Base-by-base conservation (phyloP, 176 grass and related monocot genomes). In the Triticum monococcum region DNA sequence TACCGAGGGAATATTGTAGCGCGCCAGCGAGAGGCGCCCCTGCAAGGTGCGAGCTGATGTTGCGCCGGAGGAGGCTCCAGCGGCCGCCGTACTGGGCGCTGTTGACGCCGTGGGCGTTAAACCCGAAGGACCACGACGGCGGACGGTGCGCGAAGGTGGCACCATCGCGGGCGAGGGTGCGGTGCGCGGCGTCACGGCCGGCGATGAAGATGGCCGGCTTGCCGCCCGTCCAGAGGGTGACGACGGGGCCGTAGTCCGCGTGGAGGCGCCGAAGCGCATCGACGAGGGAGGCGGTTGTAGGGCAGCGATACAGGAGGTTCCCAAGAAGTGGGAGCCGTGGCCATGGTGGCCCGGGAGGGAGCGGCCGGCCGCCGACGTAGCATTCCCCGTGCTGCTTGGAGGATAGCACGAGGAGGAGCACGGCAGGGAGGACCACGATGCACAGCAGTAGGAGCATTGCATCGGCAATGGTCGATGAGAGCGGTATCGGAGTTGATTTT, bases 11-110 rank as follows among this genome's bases (percentile, higher is more conserved):
- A 38, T 7, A 16, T 1, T 37, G 18, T 3, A 78, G 12, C 0
- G 46, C 48, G 4, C 3, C 3, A 16, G 2, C 50, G 12, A 23
- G 2, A 14, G 30, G 14, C 2, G 23, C 72, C 11, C 35, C 13
- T 4, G 64, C 64, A 17, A 88, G 63, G 72, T 48, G 46, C 3
- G 64, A 41, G 86, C 35, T 2, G 48, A 88, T 46, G 73, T 83
- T 88, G 25, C 72, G 62, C 2, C 80, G 80, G 80, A 88, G 71
- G 46, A 60, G 25, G 9, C 63, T 26, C 86, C 86, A 88, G 3
- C 64, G 50, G 35, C 8, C 3, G 50, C 72, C 86, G 62, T 88
- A 83, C 0, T 48, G 20, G 3, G 72, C 50, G 50, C 32, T 78
- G 86, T 83, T 88, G 63, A 83, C 1, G 24, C 46, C 46, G 33